Conservation (phyloP, 202 grass and related monocot genomes). For the Miscanthus sacchariflorus region DNA sequence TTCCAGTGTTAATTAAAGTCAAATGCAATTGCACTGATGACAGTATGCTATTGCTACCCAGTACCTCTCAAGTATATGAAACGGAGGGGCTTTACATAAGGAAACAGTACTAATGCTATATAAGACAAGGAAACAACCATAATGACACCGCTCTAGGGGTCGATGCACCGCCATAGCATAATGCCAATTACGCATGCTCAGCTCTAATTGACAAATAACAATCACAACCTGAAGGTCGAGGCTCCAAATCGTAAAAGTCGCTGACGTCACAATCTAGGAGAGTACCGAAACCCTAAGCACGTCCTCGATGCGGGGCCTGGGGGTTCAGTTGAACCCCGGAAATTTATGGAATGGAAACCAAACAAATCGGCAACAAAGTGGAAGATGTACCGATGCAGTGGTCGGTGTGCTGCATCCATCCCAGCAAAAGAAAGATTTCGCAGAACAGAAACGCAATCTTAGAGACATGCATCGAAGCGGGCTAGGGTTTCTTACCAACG, state of each 20-base stretch:
- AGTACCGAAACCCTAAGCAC: no score
- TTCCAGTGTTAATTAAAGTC: not conserved
- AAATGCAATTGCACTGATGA: no score
- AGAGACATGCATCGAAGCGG: not conserved
- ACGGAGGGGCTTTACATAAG: not conserved
- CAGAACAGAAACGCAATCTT: not conserved
- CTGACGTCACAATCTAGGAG: not conserved
- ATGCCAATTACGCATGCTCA: not conserved
- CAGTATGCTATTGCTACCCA: not conserved
- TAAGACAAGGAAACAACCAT: not conserved
- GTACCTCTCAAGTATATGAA: not conserved
- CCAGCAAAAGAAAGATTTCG: not conserved
- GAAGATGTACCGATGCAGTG: not conserved
- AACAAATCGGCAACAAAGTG: not conserved
- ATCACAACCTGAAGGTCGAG: not conserved
- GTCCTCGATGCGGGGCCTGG: no score
- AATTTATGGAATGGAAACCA: not conserved
- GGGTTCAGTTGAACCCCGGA: not conserved
- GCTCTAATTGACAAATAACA: not conserved
- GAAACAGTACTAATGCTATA: not conserved
- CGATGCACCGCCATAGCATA: not conserved
- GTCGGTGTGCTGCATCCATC: not conserved
- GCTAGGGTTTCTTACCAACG: constrained; percentile 32
- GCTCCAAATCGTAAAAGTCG: not conserved
- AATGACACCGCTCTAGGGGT: not conserved